Percentiles rank a stretch among this genome's conserved stretches.
Conservation (phyloP, 1,284 basidiomycete species). For the Peniophora sp. region DNA sequence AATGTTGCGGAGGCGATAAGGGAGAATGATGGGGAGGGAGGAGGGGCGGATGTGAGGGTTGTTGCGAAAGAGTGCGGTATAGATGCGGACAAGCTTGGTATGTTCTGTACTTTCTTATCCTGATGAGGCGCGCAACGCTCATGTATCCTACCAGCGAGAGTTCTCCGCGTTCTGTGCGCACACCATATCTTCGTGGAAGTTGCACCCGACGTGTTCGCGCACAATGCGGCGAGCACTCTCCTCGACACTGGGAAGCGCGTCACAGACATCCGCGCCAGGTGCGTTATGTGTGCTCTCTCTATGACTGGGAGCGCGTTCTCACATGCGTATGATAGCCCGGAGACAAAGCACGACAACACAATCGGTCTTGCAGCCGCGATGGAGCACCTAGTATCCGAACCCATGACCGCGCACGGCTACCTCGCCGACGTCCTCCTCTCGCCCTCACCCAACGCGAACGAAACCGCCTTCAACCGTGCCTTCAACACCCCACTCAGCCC, state of each 20-base stretch:
- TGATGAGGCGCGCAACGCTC: background rate
- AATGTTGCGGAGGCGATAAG: background rate
- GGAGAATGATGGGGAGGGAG: background rate
- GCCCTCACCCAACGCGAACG: slow-evolving; percentile 20
- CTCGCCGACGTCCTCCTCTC: slow-evolving; percentile 26
- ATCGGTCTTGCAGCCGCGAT: background rate
- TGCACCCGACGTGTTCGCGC: slow-evolving; percentile 31
- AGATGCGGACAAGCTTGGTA: slow-evolving; percentile 28
- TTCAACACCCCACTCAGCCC: slow-evolving; percentile 15
- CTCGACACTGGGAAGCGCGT: slow-evolving; percentile 32
- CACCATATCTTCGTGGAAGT: slow-evolving; percentile 35
- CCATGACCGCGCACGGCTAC: slow-evolving; percentile 24
- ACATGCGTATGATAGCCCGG: background rate
- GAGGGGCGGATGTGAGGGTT: slow-evolving; percentile 26
- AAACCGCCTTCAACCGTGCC: slow-evolving; percentile 22
- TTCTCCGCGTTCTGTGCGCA: slow-evolving; percentile 31
- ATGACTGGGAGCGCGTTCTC: background rate
- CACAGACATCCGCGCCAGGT: slow-evolving; percentile 22
- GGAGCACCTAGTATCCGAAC: slow-evolving; percentile 26
- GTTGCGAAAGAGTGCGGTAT: slow-evolving; percentile 22
- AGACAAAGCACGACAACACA: background rate
- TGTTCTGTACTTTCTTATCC: background rate
- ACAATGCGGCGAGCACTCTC: slow-evolving; percentile 31
- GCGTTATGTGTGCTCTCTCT: background rate
- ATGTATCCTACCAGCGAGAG: slow-evolving; percentile 20